Percentiles rank a stretch among this genome's conserved stretches.
phyloP scores from a whole-genome alignment of 2,329 filamentous ascomycete genomes.

The Hypoxylon rubiginosum region DNA sequence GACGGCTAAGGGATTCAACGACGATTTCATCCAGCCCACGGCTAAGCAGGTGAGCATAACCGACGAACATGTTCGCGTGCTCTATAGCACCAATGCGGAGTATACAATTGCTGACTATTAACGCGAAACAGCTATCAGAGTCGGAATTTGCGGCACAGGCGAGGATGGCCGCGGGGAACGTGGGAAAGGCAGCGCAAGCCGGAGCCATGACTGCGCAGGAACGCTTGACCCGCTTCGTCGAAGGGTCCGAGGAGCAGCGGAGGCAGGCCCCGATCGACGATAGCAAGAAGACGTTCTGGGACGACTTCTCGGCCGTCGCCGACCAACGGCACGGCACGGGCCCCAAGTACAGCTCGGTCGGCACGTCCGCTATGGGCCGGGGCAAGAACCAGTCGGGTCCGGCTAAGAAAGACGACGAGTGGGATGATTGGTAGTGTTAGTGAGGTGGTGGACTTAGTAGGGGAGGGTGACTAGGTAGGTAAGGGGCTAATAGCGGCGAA shows the following conservation, averaged over 20 bases:
- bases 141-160: constrained; percentile 81
- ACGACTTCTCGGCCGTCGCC: constrained; percentile 82
- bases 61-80: not conserved
- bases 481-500: no score
- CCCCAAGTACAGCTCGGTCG: constrained; percentile 64
- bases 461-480: no score
- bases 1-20: constrained; percentile 91
- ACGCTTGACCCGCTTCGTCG: constrained; percentile 87
- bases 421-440: constrained; percentile 72
- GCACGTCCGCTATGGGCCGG: constrained; percentile 70
- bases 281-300: constrained; percentile 90
- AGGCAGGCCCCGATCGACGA: constrained; percentile 63
- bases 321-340: constrained; percentile 63
- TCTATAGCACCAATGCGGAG: not conserved
- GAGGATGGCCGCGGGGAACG: constrained; percentile 73
- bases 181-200: constrained; percentile 74
- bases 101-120: constrained; percentile 17
- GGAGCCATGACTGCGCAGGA: constrained; percentile 83
- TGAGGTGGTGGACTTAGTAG: not conserved
- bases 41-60: constrained; percentile 78
- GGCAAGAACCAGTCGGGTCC: constrained; percentile 50
- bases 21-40: constrained; percentile 91
- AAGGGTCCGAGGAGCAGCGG: constrained; percentile 68
- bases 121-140: constrained; percentile 75
- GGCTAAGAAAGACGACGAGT: constrained; percentile 68